Base-by-base conservation (phyloP, 345 rosid species). In the Eucalyptus pauciflora region DNA sequence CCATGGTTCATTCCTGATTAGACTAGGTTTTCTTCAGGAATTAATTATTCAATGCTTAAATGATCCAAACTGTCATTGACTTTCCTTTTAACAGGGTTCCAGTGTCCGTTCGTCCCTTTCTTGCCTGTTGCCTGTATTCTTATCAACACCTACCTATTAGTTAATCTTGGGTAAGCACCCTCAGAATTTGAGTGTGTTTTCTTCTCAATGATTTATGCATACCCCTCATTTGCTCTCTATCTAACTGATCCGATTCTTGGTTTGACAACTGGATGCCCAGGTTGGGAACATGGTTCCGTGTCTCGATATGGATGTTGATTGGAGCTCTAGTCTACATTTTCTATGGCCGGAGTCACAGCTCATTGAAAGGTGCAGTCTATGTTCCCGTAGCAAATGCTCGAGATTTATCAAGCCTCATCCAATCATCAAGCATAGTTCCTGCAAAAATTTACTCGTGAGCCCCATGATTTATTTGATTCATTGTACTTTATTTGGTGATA, bases 91-190 rank as follows among this genome's bases (percentile, higher is more conserved):
- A 90, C 96, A 97, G 99, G 99, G 92, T 98, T 93, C 89, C 90
- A 93, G 20, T 98, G 99, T 92, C 99, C 99, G 25, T 95, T 97
- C 93, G 98, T 98, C 89, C 99, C 99, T 4, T 97, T 97, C 85
- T 95, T 98, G 71, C 99, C 99, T 7, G 95, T 95, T 88, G 88
- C 89, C 71, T 94, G 97, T 91, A 96, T 97, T 91, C 98, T 98
- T 89, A 90, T 97, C 96, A 98, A 98, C 91, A 90, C 92, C 90
- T 97, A 98, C 94, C 93, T 98, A 88, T 93, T 98, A 92, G 93
- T 98, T 87, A 98, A 96, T 91, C 93, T 98, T 31, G 99, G 99
- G 99, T 96, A 80, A 94, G 98, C 51, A 25, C 51, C 67, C 76
- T 89, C 52, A 46, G 37, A 86, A 48, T 89, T 45, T 20, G 58